Evolutionary conservation across 345 rosid genomes (phyloP), one percentile per base, ranked within the genome.

Genomic region (Salix caprea): DNA sequence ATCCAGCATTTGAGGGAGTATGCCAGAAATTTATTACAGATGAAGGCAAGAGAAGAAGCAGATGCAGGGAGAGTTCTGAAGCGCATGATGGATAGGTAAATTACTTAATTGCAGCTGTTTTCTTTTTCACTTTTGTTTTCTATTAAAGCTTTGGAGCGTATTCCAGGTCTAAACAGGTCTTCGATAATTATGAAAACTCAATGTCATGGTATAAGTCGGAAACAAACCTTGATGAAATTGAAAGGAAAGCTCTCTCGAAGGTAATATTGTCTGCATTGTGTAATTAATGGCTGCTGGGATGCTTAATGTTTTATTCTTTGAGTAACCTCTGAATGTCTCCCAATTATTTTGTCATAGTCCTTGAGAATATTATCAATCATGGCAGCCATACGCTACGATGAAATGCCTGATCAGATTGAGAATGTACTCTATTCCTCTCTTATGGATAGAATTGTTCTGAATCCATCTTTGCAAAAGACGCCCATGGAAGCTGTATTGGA

Each of bases 41-140:
- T 86, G 74, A 91, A 88, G 61, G 90, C 97, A 46, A 91, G 87
- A 85, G 92, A 91, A 83, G 91, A 86, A 78, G 92, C 97, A 34
- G 36, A 34, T 34, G 36, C 36, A 56, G 90, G 88, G 62, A 88
- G 90, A 82, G 85, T 89, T 84, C 79, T 91, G 75, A 89, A 90
- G 74, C 85, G 79, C 80, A 91, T 91, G 94, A 91, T 90, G 83
- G 94, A 90, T 79, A 85, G 89, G 97, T 90, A 71, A 52, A 65
- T 56, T 71, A 65, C 39, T 40, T 69, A 1, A 76, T 66, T 52
- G n/a, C 10, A 48, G 36, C 34, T 54, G 46, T 52, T 40, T 40
- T 7, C 12, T 7, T 40, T 10, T 40, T 40, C 44, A n/a, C 0
- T 44, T 28, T 12, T 12, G 6, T 39, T 39, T 39, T 39, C 30